Evolutionary conservation across 2,329 filamentous ascomycete species (phyloP), one percentile per base, ranked within the genome.

Genomic region (Stagonosporopsis rhizophila): DNA sequence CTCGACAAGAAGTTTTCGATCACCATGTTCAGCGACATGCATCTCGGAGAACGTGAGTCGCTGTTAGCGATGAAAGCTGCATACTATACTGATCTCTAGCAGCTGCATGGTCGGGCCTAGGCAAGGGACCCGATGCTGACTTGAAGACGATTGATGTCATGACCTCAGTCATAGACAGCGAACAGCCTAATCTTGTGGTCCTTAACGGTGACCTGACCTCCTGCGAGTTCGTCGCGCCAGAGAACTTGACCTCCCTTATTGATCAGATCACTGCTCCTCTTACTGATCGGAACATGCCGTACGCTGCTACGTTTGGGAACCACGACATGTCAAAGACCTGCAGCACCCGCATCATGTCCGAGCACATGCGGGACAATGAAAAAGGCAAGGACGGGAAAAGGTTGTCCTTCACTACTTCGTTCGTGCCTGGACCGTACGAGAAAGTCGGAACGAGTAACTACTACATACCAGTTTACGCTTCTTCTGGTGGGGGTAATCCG

Each of bases 141-240:
- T 67, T 79, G 56, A 83, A 84, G 47, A 85, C 85, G 0, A 74
- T 83, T 4, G 62, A 74, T 4, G 85, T 89, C 0, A 84, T 91
- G 64, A 79, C 81, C 45, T 75, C 77, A 0, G 77, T 91, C 6
- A 80, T 91, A 1, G 79, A 85, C 32, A 73, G 70, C 0, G 88
- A 90, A 55, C 64, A 57, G 0, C 82, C 85, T 0, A 79, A 85
- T 35, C 78, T 91, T 0, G 87, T 89, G 0, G 84, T 91, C 0
- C 73, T 91, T 25, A 91, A 90, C 51, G 89, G 89, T 14, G 89
- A 91, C 64, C 78, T 91, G 3, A 87, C 90, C 51, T 89, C 88
- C 0, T 88, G 89, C 35, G 88, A 91, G 56, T 66, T 63, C 42
- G 54, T 70, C 4, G 59, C 50, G 9, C 53, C 62, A 9, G 51